These are phyloP conservation scores for Bipolaris cookei DNA, from an alignment of 2,329 filamentous ascomycete genomes.

Conservation along the genomic window DNA sequence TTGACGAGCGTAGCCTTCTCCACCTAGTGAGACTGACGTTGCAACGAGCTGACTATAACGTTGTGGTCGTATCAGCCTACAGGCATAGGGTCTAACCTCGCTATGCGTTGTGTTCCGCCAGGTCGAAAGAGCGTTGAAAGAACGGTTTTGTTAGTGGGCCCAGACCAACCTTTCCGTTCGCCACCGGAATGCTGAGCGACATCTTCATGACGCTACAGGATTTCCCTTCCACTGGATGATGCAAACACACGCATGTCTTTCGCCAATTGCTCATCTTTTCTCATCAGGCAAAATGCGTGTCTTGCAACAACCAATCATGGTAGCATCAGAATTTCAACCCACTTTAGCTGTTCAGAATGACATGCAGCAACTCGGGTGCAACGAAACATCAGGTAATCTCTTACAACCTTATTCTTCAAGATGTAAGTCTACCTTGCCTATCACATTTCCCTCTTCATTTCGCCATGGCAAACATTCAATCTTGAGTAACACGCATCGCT, in stretches of 20 bases:
- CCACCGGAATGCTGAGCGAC: slow-evolving; percentile 4
- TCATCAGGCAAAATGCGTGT: too few species aligned
- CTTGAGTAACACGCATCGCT: too few species aligned
- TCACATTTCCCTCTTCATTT: too few species aligned
- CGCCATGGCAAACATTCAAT: too few species aligned
- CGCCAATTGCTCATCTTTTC: background rate
- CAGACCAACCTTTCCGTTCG: slow-evolving; percentile 9
- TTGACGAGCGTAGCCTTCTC: background rate
- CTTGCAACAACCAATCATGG: too few species aligned
- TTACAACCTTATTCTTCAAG: too few species aligned
- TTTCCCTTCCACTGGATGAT: background rate
- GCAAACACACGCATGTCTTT: background rate
- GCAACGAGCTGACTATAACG: background rate
- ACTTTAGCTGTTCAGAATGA: background rate
- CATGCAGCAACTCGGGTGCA: too few species aligned
- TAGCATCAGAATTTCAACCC: background rate
- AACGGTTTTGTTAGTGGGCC: slow-evolving; percentile 11
- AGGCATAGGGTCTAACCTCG: slow-evolving; percentile 1
- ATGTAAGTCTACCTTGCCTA: too few species aligned
- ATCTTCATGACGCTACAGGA: background rate
- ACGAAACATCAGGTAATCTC: too few species aligned
- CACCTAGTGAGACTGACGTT: background rate
- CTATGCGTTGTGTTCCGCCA: background rate
- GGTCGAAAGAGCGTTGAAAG: slow-evolving; percentile 6
- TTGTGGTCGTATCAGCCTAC: background rate